Evolutionary conservation across 2,329 filamentous ascomycete species (phyloP).

Genomic region (Microcera coccophila): DNA sequence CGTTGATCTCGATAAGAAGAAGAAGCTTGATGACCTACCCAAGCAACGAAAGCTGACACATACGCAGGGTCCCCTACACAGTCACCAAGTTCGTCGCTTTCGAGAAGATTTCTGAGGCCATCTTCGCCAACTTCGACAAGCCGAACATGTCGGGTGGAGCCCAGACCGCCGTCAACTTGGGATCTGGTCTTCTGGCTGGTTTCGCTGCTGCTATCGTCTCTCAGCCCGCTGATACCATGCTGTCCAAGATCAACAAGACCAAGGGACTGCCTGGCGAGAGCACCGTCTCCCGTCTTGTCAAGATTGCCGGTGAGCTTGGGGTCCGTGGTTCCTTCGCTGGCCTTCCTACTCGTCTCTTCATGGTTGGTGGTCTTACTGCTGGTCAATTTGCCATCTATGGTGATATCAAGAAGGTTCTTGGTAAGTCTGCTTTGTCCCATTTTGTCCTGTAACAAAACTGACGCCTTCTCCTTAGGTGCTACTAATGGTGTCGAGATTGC

Average conservation of each 20-base stretch:
- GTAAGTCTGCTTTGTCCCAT: background rate
- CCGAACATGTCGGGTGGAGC: constrained; percentile 59
- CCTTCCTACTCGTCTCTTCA: constrained; percentile 67
- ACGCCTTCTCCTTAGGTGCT: constrained; percentile 67
- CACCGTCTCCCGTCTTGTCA: constrained; percentile 74
- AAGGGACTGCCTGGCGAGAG: constrained; percentile 82
- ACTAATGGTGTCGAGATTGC: constrained; percentile 70
- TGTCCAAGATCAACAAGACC: constrained; percentile 95
- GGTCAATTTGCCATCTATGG: constrained; percentile 90
- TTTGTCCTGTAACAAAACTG: constrained; percentile 9
- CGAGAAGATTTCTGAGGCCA: constrained; percentile 77
- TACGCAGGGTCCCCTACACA: constrained; percentile 75
- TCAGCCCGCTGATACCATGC: constrained; percentile 90
- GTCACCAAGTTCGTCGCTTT: constrained; percentile 94
- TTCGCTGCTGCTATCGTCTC: constrained; percentile 84
- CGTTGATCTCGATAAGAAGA: constrained; percentile 16
- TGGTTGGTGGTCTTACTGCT: constrained; percentile 68
- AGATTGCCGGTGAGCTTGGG: constrained; percentile 84
- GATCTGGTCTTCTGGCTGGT: constrained; percentile 52
- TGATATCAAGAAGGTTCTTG: constrained; percentile 33
- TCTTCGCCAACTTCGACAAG: constrained; percentile 71
- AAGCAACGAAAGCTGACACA: constrained; percentile 13
- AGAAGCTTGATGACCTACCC: background rate
- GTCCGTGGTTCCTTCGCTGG: constrained; percentile 72
- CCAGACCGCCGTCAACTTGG: constrained; percentile 79